These are phyloP conservation scores for Mycena polygramma DNA, from an alignment of 768 basidiomycete genomes.

Conservation along the genomic window DNA sequence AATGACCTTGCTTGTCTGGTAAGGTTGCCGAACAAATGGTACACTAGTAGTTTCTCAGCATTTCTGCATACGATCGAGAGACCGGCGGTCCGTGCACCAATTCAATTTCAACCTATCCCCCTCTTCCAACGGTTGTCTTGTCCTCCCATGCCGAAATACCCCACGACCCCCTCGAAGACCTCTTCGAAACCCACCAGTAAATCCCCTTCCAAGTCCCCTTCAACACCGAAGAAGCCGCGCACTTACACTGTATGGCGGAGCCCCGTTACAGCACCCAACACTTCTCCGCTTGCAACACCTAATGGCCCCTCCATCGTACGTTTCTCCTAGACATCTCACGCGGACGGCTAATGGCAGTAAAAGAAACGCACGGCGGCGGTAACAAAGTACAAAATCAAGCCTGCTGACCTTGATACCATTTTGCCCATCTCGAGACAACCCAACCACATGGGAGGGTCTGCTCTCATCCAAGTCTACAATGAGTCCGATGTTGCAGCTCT, in stretches of 20 bases:
- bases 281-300: constrained; percentile 11
- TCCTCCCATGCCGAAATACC: too few species aligned
- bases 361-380: constrained; percentile 23
- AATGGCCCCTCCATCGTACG: constrained; percentile 28
- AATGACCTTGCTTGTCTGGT: too few species aligned
- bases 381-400: constrained; percentile 29
- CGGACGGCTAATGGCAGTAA: background rate
- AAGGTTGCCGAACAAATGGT: too few species aligned
- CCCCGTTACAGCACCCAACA: constrained; percentile 5
- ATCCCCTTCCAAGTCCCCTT: constrained; percentile 16
- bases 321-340: background rate
- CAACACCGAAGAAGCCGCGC: constrained; percentile 23
- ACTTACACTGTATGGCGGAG: constrained; percentile 22
- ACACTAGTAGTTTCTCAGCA: too few species aligned
- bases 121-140: background rate
- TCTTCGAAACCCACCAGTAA: constrained; percentile 16
- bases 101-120: constrained; percentile 2
- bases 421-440: constrained; percentile 13
- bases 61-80: background rate
- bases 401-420: constrained; percentile 29
- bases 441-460: constrained; percentile 29
- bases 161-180: constrained; percentile 16
- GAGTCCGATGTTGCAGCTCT: constrained; percentile 24
- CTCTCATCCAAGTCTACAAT: constrained; percentile 30
- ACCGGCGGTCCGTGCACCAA: constrained; percentile 1